phyloP scores from a whole-genome alignment of 1,139 yeast genomes.

The Yamadazyma oceani region DNA sequence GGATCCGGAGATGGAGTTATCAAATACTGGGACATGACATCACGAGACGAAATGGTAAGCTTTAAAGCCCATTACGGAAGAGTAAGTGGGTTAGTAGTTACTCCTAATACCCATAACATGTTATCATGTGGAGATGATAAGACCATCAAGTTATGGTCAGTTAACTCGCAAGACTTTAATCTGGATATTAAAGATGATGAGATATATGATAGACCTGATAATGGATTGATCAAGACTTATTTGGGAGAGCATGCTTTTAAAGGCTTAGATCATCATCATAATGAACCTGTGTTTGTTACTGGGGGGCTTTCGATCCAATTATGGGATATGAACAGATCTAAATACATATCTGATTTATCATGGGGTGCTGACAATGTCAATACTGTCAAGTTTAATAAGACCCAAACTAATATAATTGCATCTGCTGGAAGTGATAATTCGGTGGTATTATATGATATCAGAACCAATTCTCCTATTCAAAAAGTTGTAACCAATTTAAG shows the following conservation, averaged over 20 bases:
- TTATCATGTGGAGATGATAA: conserved; percentile 92
- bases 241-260: conserved; percentile 83
- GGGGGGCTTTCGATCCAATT: conserved; percentile 88
- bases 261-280: conserved; percentile 82
- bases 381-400: conserved; percentile 81
- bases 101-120: conserved; percentile 60
- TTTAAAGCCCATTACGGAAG: conserved; percentile 90
- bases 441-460: conserved; percentile 82
- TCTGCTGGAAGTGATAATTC: conserved; percentile 93
- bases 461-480: conserved; percentile 93
- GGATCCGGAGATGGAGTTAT: conserved; percentile 96
- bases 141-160: conserved; percentile 82
- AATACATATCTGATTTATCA: conserved; percentile 72
- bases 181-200: conserved; percentile 31
- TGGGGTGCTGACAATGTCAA: conserved; percentile 97
- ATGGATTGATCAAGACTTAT: conserved; percentile 70
- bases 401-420: conserved; percentile 87
- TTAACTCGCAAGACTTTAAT: conserved; percentile 44
- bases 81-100: conserved; percentile 83
- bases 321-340: conserved; percentile 84
- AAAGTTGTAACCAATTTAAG: conserved; percentile 81
- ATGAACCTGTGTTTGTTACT: conserved; percentile 76
- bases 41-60: conserved; percentile 70
- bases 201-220: conserved; percentile 29
- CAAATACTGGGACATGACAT: conserved; percentile 85